These are phyloP conservation scores for Sarocladium brachiariae DNA, from an alignment of 2,329 filamentous ascomycete species.

Conservation along the genomic window DNA sequence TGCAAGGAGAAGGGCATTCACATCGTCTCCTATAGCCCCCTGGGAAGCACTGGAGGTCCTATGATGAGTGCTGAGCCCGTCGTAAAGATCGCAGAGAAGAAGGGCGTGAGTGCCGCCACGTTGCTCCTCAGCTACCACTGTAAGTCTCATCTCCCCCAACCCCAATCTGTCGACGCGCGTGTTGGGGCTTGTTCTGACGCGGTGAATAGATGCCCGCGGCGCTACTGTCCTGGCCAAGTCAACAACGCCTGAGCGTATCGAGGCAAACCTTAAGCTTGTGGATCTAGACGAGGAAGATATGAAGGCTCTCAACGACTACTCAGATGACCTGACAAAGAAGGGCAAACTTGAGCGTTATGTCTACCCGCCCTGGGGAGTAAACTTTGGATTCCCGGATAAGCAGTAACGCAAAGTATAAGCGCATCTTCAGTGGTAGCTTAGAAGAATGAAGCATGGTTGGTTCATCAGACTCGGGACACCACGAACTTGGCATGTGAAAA, in stretches of 20 bases:
- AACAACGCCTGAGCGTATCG: conserved; percentile 60
- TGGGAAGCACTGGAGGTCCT: conserved; percentile 58
- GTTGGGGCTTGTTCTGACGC: too few species aligned
- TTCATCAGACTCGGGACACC: too few species aligned
- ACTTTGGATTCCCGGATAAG: conserved; percentile 71
- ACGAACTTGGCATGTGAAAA: background rate
- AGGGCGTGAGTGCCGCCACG: conserved; percentile 51
- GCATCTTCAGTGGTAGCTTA: too few species aligned
- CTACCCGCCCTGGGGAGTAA: conserved; percentile 60
- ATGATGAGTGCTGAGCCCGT: conserved; percentile 57
- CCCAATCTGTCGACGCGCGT: too few species aligned
- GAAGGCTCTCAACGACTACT: conserved; percentile 52
- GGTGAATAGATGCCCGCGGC: conserved; percentile 60
- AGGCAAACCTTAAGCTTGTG: conserved; percentile 61
- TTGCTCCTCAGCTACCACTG: conserved; percentile 67
- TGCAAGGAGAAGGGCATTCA: conserved; percentile 64
- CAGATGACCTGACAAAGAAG: conserved; percentile 39
- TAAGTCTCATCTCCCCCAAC: too few species aligned
- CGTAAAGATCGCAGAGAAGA: conserved; percentile 57
- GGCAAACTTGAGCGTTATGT: conserved; percentile 55
- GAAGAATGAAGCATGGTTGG: too few species aligned
- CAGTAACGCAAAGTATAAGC: conserved; percentile 16
- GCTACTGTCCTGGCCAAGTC: conserved; percentile 69
- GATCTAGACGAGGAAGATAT: conserved; percentile 57
- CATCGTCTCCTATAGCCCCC: conserved; percentile 65